Percentiles rank a stretch among this genome's conserved stretches.
Evolutionary conservation across 2,329 filamentous ascomycete species (phyloP).

Genomic region (Ascosphaera pollenicola): DNA sequence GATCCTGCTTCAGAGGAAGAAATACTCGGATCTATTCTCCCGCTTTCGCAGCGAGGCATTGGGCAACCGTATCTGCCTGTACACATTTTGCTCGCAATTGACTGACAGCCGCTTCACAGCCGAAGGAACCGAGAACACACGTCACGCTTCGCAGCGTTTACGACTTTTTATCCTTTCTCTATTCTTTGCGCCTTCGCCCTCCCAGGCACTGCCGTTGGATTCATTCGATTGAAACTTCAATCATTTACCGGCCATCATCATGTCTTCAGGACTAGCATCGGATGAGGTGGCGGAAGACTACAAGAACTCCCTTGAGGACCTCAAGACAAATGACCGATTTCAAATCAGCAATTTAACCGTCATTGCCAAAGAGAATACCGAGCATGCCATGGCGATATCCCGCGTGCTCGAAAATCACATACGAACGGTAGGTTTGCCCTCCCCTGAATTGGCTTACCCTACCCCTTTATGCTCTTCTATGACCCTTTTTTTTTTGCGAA

Average conservation of each 20-base stretch:
- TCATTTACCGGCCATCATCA: conserved; percentile 22
- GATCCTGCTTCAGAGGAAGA: not conserved
- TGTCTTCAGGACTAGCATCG: conserved; percentile 39
- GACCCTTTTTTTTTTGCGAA: conserved; percentile 6
- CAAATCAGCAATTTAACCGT: conserved; percentile 96
- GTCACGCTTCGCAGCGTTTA: conserved; percentile 1
- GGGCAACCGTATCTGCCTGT: not conserved
- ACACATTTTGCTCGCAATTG: conserved; percentile 1
- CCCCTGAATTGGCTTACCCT: conserved; percentile 4
- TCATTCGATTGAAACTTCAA: conserved; percentile 3
- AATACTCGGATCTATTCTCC: not conserved
- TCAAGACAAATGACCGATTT: conserved; percentile 74
- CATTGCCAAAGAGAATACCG: conserved; percentile 93
- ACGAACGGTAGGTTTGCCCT: conserved; percentile 51
- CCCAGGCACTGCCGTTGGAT: conserved; percentile 1
- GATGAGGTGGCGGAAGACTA: conserved; percentile 92
- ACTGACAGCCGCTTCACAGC: no score
- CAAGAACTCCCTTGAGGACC: conserved; percentile 74
- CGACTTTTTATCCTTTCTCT: conserved; percentile 3
- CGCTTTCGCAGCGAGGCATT: not conserved
- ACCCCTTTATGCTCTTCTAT: conserved; percentile 3
- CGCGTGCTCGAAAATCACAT: conserved; percentile 83
- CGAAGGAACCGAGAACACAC: not conserved
- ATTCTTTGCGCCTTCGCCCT: conserved; percentile 3
- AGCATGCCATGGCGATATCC: conserved; percentile 84